These are phyloP conservation scores for Rhododendron williamsianum DNA, from an alignment of 148 eudicot genomes.

Conservation along the genomic window DNA sequence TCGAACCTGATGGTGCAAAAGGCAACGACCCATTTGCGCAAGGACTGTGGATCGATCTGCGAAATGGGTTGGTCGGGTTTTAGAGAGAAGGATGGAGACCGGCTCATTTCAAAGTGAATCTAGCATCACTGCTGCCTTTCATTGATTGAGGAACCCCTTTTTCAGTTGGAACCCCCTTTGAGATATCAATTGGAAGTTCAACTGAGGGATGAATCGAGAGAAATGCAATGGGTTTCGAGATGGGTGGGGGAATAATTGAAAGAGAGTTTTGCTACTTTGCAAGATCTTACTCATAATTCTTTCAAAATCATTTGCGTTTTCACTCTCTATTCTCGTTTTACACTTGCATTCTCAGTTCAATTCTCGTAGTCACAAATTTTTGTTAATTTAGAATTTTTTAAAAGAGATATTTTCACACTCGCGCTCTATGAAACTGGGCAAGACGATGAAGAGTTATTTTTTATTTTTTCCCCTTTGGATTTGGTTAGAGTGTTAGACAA, in stretches of 20 bases:
- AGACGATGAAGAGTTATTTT: too few species aligned
- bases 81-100: conserved; percentile 67
- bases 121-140: conserved; percentile 21
- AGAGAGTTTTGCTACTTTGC: background rate
- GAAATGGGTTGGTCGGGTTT: conserved; percentile 40
- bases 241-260: background rate
- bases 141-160: conserved; percentile 11
- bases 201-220: background rate
- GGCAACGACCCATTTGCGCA: conserved; percentile 71
- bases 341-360: too few species aligned
- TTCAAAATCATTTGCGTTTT: too few species aligned
- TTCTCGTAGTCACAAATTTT: too few species aligned
- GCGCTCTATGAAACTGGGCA: too few species aligned
- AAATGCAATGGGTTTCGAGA: background rate
- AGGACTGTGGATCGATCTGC: conserved; percentile 54
- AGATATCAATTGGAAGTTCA: background rate
- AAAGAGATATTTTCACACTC: too few species aligned
- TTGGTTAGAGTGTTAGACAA: too few species aligned
- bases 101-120: conserved; percentile 60
- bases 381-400: too few species aligned
- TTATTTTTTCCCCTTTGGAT: too few species aligned
- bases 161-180: background rate
- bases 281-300: too few species aligned
- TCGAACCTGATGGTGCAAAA: conserved; percentile 89
- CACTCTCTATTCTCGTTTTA: too few species aligned